Conservation (phyloP, 2,329 filamentous ascomycete genomes). For the Epichloe elymi region DNA sequence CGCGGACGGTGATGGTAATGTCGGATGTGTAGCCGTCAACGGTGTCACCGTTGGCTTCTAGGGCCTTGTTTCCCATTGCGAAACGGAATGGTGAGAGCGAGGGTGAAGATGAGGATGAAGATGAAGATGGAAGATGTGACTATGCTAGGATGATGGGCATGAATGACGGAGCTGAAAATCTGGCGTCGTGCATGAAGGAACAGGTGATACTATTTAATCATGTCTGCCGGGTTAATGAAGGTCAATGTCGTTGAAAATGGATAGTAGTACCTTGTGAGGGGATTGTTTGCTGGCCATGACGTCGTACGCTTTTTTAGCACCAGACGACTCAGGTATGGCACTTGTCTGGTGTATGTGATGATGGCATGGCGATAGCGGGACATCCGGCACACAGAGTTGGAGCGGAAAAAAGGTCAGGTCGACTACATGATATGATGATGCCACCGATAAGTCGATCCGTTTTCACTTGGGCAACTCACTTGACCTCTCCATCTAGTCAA, state of each 20-base stretch:
- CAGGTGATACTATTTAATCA: not conserved
- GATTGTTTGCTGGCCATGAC: not conserved
- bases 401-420: too few species aligned
- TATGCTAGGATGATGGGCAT: not conserved
- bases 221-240: too few species aligned
- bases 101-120: too few species aligned
- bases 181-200: too few species aligned
- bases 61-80: constrained; percentile 27
- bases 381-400: too few species aligned
- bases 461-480: not conserved
- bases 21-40: constrained; percentile 32
- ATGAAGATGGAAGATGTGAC: not conserved
- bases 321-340: not conserved
- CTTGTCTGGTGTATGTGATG: not conserved
- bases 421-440: too few species aligned
- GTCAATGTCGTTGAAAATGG: too few species aligned
- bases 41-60: constrained; percentile 30
- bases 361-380: not conserved
- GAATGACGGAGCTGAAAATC: not conserved
- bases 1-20: constrained; percentile 44
- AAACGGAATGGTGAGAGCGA: too few species aligned
- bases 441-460: too few species aligned
- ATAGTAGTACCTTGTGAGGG: too few species aligned
- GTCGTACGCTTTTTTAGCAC: not conserved
- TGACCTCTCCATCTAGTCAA: too few species aligned